Evolutionary conservation across 768 basidiomycete genomes (phyloP).

Genomic region (Suillus placidus): DNA sequence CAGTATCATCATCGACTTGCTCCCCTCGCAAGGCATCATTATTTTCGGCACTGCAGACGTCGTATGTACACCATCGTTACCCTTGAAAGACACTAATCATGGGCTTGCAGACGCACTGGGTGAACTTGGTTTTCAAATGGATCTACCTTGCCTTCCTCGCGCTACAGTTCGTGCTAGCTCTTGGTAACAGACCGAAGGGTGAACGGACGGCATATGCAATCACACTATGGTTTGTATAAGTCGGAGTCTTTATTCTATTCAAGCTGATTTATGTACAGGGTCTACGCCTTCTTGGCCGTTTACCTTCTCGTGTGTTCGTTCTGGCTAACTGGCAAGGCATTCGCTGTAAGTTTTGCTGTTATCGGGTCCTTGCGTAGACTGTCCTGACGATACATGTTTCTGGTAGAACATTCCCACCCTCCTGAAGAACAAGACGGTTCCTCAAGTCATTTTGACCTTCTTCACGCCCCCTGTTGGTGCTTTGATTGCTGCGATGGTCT

Average conservation of each 20-base stretch:
- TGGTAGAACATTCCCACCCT: slow-evolving; percentile 54
- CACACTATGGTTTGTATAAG: slow-evolving; percentile 60
- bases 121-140: slow-evolving; percentile 84
- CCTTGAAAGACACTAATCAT: slow-evolving; percentile 4
- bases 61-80: slow-evolving; percentile 47
- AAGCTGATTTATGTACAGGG: slow-evolving; percentile 45
- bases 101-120: slow-evolving; percentile 75
- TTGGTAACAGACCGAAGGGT: slow-evolving; percentile 87
- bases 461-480: slow-evolving; percentile 79
- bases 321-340: slow-evolving; percentile 80
- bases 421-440: slow-evolving; percentile 51
- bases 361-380: neutral
- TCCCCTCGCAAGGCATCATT: slow-evolving; percentile 53
- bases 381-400: slow-evolving; percentile 10
- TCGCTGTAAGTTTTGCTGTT: slow-evolving; percentile 51
- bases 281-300: slow-evolving; percentile 79
- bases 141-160: slow-evolving; percentile 84
- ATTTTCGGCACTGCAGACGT: slow-evolving; percentile 74
- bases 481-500: slow-evolving; percentile 83
- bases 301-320: slow-evolving; percentile 90
- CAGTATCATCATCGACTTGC: slow-evolving; percentile 89
- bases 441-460: slow-evolving; percentile 57
- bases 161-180: slow-evolving; percentile 75
- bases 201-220: slow-evolving; percentile 72
- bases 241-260: neutral